Conservation (phyloP, 106 monocot genomes). For the Acanthochlamys bracteata region DNA sequence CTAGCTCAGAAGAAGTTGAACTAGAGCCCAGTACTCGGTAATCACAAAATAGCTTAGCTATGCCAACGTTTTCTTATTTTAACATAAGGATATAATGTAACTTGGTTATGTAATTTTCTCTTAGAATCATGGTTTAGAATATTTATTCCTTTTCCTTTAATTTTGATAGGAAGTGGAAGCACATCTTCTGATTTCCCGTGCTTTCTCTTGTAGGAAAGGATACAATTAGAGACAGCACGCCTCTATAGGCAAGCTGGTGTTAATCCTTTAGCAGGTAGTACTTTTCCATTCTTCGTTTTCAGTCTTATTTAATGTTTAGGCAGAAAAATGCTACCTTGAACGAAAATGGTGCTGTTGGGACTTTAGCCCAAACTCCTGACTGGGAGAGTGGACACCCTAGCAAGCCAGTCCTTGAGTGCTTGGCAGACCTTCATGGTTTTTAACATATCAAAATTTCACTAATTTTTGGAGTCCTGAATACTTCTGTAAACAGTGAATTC, state of each 20-base stretch:
- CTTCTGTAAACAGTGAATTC: neutral
- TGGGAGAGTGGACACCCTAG: neutral
- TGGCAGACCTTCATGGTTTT: neutral
- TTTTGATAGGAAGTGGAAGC: neutral
- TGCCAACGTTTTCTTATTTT: too few relatives aligned
- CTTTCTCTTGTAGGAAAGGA: conserved; percentile 59
- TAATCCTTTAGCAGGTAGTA: conserved; percentile 89
- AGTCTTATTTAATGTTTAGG: too few relatives aligned
- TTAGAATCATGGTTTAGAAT: neutral
- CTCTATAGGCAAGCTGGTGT: conserved; percentile 96
- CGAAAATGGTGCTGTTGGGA: neutral
- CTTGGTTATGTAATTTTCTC: too few relatives aligned
- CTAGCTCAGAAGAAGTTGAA: too few relatives aligned
- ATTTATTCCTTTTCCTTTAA: neutral
- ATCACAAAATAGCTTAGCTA: too few relatives aligned
- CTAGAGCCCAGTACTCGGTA: too few relatives aligned
- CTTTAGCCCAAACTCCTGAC: neutral
- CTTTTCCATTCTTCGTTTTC: neutral
- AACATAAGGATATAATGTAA: too few relatives aligned
- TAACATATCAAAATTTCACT: neutral
- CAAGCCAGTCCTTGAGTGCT: neutral
- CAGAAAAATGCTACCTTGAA: neutral
- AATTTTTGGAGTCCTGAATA: neutral
- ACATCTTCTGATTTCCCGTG: neutral
- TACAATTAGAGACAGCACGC: conserved; percentile 92